Percentiles rank a stretch among this genome's conserved stretches.
Conservation (phyloP, 345 rosid genomes). For the Salix caprea region DNA sequence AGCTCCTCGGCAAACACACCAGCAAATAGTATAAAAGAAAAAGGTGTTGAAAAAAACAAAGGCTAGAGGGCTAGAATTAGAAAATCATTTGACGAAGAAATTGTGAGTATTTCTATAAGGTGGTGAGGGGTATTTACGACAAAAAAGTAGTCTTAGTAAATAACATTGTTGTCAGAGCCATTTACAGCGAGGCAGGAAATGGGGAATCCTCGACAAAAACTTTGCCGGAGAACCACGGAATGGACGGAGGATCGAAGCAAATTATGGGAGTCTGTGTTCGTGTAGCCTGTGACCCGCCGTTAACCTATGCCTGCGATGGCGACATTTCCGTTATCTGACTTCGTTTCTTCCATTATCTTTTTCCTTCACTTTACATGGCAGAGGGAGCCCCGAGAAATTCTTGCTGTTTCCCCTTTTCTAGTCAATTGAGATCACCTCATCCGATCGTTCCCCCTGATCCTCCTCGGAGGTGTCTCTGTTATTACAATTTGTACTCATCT, state of each 20-base stretch:
- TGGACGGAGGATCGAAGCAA: neutral
- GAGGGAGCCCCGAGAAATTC: no score
- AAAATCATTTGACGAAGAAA: neutral
- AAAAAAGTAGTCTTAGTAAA: neutral
- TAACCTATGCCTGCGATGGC: neutral
- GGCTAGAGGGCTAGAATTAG: neutral
- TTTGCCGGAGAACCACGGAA: neutral
- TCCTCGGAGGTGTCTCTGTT: neutral
- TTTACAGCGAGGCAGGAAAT: neutral
- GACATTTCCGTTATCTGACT: neutral
- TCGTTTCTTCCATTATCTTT: neutral
- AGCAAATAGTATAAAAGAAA: neutral
- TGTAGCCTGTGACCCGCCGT: constrained; percentile 25
- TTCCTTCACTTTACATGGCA: neutral
- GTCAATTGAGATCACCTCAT: neutral
- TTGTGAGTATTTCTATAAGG: neutral
- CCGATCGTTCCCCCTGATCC: neutral
- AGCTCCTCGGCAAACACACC: no score
- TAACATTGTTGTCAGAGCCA: neutral
- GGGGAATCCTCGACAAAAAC: neutral
- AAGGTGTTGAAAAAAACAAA: neutral
- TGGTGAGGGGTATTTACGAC: no score
- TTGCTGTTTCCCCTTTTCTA: no score
- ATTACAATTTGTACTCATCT: neutral
- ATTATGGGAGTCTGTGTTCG: neutral